Conservation (phyloP, 148 eudicot species). For the Dysphania ambrosioides region DNA sequence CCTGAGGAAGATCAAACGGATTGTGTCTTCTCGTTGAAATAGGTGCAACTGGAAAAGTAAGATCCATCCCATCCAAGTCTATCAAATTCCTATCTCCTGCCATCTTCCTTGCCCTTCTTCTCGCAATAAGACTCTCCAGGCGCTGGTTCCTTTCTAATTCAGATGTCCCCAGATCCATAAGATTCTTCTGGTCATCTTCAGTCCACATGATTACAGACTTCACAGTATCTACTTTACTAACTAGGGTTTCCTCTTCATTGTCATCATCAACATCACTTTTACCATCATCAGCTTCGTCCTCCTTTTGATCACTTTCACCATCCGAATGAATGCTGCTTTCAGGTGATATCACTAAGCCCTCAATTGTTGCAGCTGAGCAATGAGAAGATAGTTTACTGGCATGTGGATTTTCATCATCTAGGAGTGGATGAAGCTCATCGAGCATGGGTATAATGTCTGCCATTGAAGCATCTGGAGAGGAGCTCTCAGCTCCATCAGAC, state of each 20-base stretch:
- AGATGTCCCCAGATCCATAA: slow-evolving; percentile 72
- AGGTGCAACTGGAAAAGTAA: slow-evolving; percentile 48
- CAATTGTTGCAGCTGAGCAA: slow-evolving; percentile 33
- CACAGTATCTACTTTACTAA: slow-evolving; percentile 35
- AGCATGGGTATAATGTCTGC: slow-evolving; percentile 80
- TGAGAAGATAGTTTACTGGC: slow-evolving; percentile 33
- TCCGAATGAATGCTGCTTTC: slow-evolving; percentile 40
- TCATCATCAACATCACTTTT: slow-evolving; percentile 44
- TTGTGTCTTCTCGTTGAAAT: slow-evolving; percentile 58
- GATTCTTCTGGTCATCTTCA: slow-evolving; percentile 76
- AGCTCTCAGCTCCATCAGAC: slow-evolving; percentile 73
- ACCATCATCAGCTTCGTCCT: slow-evolving; percentile 36
- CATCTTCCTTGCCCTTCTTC: slow-evolving; percentile 62
- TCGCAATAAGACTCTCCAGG: slow-evolving; percentile 65
- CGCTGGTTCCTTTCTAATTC: slow-evolving; percentile 73
- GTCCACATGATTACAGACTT: slow-evolving; percentile 70
- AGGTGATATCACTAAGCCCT: slow-evolving; percentile 25
- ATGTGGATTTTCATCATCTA: slow-evolving; percentile 45
- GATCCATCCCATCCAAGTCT: slow-evolving; percentile 62
- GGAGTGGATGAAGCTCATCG: slow-evolving; percentile 74
- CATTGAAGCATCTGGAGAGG: slow-evolving; percentile 82
- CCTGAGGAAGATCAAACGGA: slow-evolving; percentile 60
- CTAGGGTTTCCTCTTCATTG: slow-evolving; percentile 42
- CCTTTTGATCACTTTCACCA: slow-evolving; percentile 46
- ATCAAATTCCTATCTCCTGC: slow-evolving; percentile 52